Conservation (phyloP, 116 monocot species). For the Posidonia oceanica region DNA sequence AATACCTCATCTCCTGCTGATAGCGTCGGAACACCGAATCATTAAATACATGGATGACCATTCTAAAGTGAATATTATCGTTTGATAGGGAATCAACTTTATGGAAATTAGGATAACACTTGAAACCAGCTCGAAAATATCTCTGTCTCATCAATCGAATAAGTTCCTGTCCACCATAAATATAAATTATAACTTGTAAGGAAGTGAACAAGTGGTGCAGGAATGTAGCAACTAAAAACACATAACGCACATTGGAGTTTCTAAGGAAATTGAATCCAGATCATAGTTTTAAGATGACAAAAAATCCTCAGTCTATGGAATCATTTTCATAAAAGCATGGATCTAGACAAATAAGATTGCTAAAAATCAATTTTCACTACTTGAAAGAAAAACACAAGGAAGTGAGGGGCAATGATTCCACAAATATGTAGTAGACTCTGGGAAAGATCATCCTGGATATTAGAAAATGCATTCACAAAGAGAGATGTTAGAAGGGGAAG, state of each 20-base stretch:
- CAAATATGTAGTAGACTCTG: neutral
- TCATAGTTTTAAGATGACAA: too few species aligned
- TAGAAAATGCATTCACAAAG: too few species aligned
- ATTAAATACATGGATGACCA: conserved; percentile 95
- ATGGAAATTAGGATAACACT: conserved; percentile 86
- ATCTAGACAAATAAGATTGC: neutral
- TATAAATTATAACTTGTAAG: neutral
- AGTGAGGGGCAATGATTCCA: neutral
- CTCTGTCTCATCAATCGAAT: conserved; percentile 86
- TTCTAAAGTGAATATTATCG: conserved; percentile 68
- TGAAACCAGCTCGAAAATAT: conserved; percentile 74
- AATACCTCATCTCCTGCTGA: conserved; percentile 95
- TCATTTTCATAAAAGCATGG: too few species aligned
- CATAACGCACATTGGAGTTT: neutral
- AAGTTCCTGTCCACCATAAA: conserved; percentile 57
- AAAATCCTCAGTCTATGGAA: too few species aligned
- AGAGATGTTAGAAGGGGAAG: too few species aligned
- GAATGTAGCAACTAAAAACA: neutral
- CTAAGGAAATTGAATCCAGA: too few species aligned
- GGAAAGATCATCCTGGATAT: too few species aligned
- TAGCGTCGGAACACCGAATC: conserved; percentile 92
- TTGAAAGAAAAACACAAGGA: neutral
- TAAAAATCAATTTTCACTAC: neutral
- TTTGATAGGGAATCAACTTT: conserved; percentile 55
- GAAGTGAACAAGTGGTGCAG: neutral